Evolutionary conservation across 1,139 yeast species (phyloP), one percentile per base, ranked within the genome.

Genomic region (Yamadazyma oceani): DNA sequence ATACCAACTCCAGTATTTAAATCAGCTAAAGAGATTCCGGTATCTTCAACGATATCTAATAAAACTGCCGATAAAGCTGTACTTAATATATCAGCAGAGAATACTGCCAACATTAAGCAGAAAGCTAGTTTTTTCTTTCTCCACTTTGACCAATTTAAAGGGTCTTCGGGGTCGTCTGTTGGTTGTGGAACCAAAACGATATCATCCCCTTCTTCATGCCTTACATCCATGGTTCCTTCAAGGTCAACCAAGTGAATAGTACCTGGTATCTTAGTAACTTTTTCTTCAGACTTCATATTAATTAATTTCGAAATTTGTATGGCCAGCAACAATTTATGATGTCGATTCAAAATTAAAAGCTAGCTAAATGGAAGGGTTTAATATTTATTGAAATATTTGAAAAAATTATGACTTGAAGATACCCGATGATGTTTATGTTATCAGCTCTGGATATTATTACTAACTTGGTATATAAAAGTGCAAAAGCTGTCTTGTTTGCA

Each of bases 1-100:
- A 65, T 42, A 1, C 75, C 77, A 9, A 55, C 43, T 6, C 62
- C 44, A 14, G 55, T 48, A 34, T 64, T 64, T 34, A 66, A 53
- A 36, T 61, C 51, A 26, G 31, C 38, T 28, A 47, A 55, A 1
- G 60, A 43, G 13, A 42, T 41, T 5, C 47, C 42, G 15, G 49
- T 44, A 13, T 46, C 53, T 10, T 35, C 46, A 2, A 49, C 53
- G 24, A 43, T 43, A 30, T 39, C 43, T 16, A 41, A 38, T 17
- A 42, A 37, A 11, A 36, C 46, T n/a, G 44, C 38, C 3, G 45
- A 40, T 17, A 42, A 35, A 6, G 45, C 45, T 9, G 48, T 39
- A 34, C 40, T 36, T 32, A 40, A 36, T 17, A 32, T 28, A 36
- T 42, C 42, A 19, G 44, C 47, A 19, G 38, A 22, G 22, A 44